Conservation (phyloP, 2,329 filamentous ascomycete genomes). For the Sclerotinia subarctica region DNA sequence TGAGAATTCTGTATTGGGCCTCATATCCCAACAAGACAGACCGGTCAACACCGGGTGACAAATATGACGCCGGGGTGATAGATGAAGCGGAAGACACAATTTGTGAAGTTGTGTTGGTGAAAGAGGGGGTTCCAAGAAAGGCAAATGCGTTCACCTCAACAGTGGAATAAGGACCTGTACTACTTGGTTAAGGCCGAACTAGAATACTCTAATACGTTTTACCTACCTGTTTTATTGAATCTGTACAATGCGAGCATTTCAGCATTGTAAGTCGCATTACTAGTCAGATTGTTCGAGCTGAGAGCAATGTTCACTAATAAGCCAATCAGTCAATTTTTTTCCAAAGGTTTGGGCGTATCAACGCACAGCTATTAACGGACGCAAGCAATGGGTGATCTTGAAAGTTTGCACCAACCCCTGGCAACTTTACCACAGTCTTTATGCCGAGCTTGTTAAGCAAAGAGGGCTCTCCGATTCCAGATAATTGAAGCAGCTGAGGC, state of each 20-base stretch:
- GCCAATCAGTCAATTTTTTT: background rate
- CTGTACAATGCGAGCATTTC: conserved; percentile 18
- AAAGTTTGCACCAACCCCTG: conserved; percentile 52
- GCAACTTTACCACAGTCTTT: conserved; percentile 43
- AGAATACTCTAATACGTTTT: background rate
- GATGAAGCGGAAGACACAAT: conserved; percentile 7
- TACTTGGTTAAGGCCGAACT: background rate
- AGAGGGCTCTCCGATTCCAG: conserved; percentile 47
- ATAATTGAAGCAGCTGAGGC: conserved; percentile 51
- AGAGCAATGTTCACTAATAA: conserved; percentile 2
- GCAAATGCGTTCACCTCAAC: conserved; percentile 9
- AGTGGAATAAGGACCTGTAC: conserved; percentile 16
- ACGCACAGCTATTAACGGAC: conserved; percentile 15
- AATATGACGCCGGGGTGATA: conserved; percentile 2
- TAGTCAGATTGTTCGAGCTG: conserved; percentile 8
- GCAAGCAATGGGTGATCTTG: conserved; percentile 42
- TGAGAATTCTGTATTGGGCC: conserved; percentile 15
- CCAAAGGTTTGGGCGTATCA: background rate
- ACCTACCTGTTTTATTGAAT: conserved; percentile 14
- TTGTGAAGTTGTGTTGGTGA: conserved; percentile 12
- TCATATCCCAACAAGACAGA: conserved; percentile 15
- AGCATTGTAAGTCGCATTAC: conserved; percentile 17
- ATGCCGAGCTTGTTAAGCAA: conserved; percentile 48
- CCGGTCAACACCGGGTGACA: background rate
- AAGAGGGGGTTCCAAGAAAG: conserved; percentile 7